These are phyloP conservation scores for Chlorella sp. DNA, from an alignment of 139 green algal genomes.

Conservation along the genomic window DNA sequence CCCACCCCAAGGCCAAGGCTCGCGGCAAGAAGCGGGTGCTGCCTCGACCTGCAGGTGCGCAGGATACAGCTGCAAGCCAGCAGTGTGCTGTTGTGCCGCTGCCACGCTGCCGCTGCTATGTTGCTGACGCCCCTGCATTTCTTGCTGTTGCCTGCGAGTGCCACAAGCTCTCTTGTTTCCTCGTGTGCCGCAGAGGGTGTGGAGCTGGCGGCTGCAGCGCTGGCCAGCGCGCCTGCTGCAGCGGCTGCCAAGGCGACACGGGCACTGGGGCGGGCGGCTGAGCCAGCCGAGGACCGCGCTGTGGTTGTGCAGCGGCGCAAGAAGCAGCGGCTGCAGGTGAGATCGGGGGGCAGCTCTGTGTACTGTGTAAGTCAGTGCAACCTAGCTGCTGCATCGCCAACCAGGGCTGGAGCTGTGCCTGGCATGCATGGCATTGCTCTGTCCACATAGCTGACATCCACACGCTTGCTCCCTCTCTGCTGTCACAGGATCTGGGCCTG, in stretches of 20 bases:
- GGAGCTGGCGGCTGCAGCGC: not conserved
- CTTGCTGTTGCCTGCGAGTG: not conserved
- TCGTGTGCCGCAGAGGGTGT: not conserved
- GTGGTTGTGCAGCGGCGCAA: slow-evolving; percentile 17
- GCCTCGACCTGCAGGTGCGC: not conserved
- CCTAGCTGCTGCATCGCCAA: no score
- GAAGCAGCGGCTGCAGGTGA: slow-evolving; percentile 28
- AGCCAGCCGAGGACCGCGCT: slow-evolving; percentile 19
- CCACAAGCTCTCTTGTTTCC: no score
- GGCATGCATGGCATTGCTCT: no score
- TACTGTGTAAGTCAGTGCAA: not conserved
- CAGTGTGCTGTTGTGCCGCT: not conserved
- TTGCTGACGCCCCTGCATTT: no score
- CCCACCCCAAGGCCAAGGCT: slow-evolving; percentile 22
- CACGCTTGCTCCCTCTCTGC: not conserved
- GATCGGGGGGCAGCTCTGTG: not conserved
- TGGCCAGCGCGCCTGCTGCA: not conserved
- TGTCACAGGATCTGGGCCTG: slow-evolving; percentile 26
- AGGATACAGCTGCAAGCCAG: not conserved
- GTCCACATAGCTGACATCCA: no score
- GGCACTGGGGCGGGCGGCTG: not conserved
- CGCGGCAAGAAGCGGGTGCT: slow-evolving; percentile 6
- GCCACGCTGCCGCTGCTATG: not conserved
- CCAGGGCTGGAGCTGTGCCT: no score
- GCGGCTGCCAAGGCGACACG: not conserved